A percentile compares a stretch with the other conserved stretches of the same genome.
Evolutionary conservation across 208 protist genomes (phyloP).

Genomic region (Trypanosoma cruzi): DNA sequence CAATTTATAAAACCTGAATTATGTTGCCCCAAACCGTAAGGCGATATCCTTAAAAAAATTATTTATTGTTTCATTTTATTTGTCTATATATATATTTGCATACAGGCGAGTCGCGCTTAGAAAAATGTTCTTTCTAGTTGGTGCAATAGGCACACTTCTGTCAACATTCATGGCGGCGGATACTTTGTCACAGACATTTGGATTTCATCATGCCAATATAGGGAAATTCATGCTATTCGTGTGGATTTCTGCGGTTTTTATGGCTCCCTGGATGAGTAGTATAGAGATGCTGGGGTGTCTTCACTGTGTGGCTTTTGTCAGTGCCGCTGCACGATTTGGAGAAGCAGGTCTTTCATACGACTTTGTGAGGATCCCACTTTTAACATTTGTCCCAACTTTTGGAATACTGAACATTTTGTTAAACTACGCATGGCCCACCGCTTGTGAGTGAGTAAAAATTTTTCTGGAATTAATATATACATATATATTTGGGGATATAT

Average conservation of each 20-base stretch:
- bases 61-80: conserved; percentile 4
- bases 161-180: conserved; percentile 80
- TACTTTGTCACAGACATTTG: conserved; percentile 44
- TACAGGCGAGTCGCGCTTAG: conserved; percentile 1
- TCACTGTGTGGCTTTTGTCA: conserved; percentile 23
- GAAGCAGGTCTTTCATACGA: conserved; percentile 33
- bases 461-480: background rate
- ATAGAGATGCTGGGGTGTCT: conserved; percentile 21
- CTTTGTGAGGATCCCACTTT: conserved; percentile 55
- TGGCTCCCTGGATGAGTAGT: conserved; percentile 19
- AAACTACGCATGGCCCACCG: conserved; percentile 18
- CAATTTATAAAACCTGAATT: background rate
- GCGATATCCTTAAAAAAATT: background rate
- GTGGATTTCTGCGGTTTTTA: conserved; percentile 19
- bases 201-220: background rate
- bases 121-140: conserved; percentile 31
- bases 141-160: conserved; percentile 41
- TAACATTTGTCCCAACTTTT: conserved; percentile 52
- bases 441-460: background rate
- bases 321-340: conserved; percentile 13
- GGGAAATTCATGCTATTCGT: conserved; percentile 21
- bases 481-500: background rate
- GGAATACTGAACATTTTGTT: conserved; percentile 41
- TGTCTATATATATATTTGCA: conserved; percentile 2
- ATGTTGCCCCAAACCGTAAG: background rate